phyloP scores from a whole-genome alignment of 1,284 basidiomycete genomes.

The Thelephora terrestris region DNA sequence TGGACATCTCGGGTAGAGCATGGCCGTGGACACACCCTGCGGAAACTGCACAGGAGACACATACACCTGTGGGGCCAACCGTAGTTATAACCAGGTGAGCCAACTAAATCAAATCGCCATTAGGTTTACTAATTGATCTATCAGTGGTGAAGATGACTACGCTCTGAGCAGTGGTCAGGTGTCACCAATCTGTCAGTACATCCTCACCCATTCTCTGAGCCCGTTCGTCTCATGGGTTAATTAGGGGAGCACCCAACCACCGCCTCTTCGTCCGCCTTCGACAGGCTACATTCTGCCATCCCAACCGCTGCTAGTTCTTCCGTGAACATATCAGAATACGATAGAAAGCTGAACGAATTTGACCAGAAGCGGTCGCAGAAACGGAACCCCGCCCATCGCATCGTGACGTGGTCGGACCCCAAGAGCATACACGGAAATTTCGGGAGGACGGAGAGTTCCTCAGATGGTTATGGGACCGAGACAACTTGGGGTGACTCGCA shows the following conservation, averaged over 20 bases:
- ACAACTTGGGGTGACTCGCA: conserved; percentile 1
- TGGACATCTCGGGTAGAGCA: conserved; percentile 22
- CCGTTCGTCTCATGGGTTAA: background rate
- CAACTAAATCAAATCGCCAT: background rate
- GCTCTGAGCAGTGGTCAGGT: conserved; percentile 62
- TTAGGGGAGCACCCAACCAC: conserved; percentile 1
- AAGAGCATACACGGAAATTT: conserved; percentile 27
- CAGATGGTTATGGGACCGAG: background rate
- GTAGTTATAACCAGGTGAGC: conserved; percentile 27
- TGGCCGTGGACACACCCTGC: conserved; percentile 13
- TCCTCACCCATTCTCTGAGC: background rate
- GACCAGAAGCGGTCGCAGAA: conserved; percentile 31
- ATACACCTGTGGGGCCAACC: conserved; percentile 20
- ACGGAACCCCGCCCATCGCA: conserved; percentile 23
- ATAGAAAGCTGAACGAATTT: conserved; percentile 35
- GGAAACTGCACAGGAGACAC: conserved; percentile 15
- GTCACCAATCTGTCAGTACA: conserved; percentile 50
- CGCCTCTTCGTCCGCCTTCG: conserved; percentile 5
- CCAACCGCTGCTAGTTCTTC: conserved; percentile 31
- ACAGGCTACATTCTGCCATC: background rate
- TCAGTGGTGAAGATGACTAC: conserved; percentile 44
- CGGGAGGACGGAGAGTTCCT: background rate
- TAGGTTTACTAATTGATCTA: conserved; percentile 1
- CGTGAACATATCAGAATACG: conserved; percentile 33
- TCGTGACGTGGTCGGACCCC: conserved; percentile 46